Conservation (phyloP, 2,329 filamentous ascomycete species). For the Colletotrichum simmondsii region DNA sequence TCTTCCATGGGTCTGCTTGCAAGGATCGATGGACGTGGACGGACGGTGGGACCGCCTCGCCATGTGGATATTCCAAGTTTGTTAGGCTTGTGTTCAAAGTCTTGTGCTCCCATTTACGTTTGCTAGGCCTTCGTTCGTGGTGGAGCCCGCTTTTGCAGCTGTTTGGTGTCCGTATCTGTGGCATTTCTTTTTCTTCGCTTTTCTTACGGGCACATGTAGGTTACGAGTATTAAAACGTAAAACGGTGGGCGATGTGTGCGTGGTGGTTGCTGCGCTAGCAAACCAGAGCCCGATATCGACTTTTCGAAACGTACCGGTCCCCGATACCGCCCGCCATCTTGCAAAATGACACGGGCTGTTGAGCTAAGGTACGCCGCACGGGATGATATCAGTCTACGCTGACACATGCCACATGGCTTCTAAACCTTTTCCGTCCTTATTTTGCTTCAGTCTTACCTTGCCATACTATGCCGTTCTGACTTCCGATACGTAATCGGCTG, state of each 20-base stretch:
- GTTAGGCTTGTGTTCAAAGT: background rate
- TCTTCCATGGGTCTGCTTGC: constrained; percentile 6
- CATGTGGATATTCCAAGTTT: constrained; percentile 3
- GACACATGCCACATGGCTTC: constrained; percentile 6
- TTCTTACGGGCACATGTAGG: background rate
- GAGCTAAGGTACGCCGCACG: background rate
- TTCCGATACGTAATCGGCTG: background rate
- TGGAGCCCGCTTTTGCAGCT: background rate
- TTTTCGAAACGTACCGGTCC: constrained; percentile 15
- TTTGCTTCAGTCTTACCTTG: background rate
- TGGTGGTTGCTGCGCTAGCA: background rate
- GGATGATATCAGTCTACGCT: background rate
- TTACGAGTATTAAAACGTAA: background rate
- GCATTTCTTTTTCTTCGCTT: background rate
- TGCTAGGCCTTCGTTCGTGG: background rate
- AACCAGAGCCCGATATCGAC: background rate
- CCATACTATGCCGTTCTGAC: background rate
- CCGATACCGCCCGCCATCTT: constrained; percentile 8
- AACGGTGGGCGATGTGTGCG: background rate
- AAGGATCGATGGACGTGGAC: constrained; percentile 1
- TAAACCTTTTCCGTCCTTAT: background rate
- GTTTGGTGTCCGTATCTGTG: background rate
- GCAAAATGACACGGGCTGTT: background rate
- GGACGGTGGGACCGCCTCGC: background rate
- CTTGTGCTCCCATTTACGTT: constrained; percentile 19